phyloP scores from a whole-genome alignment of 1,284 basidiomycete species.

The Caloboletus firmus region DNA sequence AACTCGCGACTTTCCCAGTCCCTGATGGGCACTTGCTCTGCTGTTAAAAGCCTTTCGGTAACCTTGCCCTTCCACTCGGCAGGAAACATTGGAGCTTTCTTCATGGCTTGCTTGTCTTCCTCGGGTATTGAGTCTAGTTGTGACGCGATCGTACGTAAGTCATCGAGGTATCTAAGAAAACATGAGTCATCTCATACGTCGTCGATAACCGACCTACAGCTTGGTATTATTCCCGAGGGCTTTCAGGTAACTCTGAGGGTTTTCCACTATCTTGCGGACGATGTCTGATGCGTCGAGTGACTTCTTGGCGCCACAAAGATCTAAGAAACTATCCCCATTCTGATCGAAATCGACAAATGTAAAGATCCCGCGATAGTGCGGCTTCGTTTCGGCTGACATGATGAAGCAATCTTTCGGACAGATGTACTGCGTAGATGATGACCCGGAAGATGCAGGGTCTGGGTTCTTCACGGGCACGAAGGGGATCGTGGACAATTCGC shows the following conservation, averaged over 20 bases:
- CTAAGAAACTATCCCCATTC: constrained; percentile 24
- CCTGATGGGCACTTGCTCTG: constrained; percentile 22
- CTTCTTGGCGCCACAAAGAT: constrained; percentile 22
- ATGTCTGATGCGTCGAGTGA: constrained; percentile 26
- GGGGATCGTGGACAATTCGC: constrained; percentile 9
- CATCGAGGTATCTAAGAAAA: constrained; percentile 21
- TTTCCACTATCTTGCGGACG: constrained; percentile 14
- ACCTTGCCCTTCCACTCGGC: constrained; percentile 3
- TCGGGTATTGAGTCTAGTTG: constrained; percentile 14
- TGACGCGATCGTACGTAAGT: constrained; percentile 23
- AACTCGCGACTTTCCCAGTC: constrained; percentile 28
- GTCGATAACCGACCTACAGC: constrained; percentile 5
- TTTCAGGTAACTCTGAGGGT: constrained; percentile 21
- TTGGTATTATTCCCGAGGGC: neutral
- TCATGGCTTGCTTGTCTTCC: constrained; percentile 16
- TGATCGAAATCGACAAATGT: constrained; percentile 24
- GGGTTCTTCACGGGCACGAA: constrained; percentile 17
- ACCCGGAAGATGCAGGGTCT: neutral
- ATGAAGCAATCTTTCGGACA: constrained; percentile 28
- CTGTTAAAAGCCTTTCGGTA: constrained; percentile 5
- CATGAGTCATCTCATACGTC: constrained; percentile 7
- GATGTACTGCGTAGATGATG: neutral
- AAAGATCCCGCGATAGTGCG: constrained; percentile 18
- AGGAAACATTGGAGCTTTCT: constrained; percentile 22
- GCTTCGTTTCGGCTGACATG: constrained; percentile 2